Conservation (phyloP, 345 rosid species). For the Moringa oleifera region DNA sequence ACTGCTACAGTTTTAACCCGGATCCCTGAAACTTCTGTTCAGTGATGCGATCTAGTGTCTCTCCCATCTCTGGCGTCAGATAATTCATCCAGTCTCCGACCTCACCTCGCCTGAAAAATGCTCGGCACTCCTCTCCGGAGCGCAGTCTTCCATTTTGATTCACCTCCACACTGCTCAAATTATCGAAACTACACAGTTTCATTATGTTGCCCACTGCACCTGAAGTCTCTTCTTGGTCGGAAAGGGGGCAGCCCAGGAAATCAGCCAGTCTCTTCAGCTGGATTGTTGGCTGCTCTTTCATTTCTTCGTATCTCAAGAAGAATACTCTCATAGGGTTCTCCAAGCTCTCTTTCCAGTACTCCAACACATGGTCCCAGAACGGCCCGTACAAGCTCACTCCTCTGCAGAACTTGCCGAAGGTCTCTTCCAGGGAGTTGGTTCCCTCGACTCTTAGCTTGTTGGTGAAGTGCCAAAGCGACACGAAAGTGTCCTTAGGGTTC, state of each 20-base stretch:
- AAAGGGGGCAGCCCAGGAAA: conserved; percentile 44
- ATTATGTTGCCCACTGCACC: conserved; percentile 33
- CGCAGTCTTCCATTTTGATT: conserved; percentile 31
- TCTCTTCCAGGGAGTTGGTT: conserved; percentile 23
- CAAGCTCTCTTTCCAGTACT: conserved; percentile 48
- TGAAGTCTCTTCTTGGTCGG: conserved; percentile 35
- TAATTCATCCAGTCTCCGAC: conserved; percentile 48
- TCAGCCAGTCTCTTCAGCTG: conserved; percentile 35
- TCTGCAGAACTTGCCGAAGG: conserved; percentile 37
- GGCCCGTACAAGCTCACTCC: conserved; percentile 50
- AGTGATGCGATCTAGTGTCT: conserved; percentile 31
- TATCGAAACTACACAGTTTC: conserved; percentile 44
- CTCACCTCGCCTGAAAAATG: conserved; percentile 46
- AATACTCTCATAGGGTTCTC: conserved; percentile 32
- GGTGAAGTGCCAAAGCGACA: conserved; percentile 52
- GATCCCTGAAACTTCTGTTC: conserved; percentile 24
- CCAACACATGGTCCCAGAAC: conserved; percentile 53
- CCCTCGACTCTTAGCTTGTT: conserved; percentile 30
- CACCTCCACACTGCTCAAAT: conserved; percentile 42
- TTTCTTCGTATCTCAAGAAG: conserved; percentile 50
- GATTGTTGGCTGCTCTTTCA: conserved; percentile 26
- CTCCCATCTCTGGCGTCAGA: conserved; percentile 38
- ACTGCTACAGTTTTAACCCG: conserved; percentile 30
- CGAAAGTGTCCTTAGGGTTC: conserved; percentile 53
- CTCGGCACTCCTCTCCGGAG: conserved; percentile 23